Base-by-base conservation (phyloP, 495 filamentous ascomycete genomes). In the Penicillium desertorum region DNA sequence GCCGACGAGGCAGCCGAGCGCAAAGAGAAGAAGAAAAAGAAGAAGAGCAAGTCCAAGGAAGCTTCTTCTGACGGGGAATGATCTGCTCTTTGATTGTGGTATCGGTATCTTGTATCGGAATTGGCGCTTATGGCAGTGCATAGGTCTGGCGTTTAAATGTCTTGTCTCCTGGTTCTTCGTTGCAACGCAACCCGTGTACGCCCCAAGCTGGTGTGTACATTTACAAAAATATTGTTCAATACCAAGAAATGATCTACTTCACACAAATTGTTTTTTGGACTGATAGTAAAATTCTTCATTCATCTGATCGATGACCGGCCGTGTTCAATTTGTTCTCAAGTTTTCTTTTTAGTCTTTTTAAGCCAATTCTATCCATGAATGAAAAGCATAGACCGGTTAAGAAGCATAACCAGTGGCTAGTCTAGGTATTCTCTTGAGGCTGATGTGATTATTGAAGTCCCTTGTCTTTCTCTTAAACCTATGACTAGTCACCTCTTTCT, bases 21-120 rank as follows among this genome's bases (percentile, higher is more conserved):
- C 56, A 75, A 73, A 56, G 73, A 77, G 49, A 77, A 74, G 66
- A 77, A 75, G 60, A 75, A 77, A 58, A 77, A 77, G 63, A 77
- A 72, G 69, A 76, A 76, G 67, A 74, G 70, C 71, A 77, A 77
- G 71, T 71, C 70, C 52, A 73, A 74, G 65, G 67, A 70, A 22
- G 65, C 57, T 14, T 56, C 58, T 29, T 70, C 68, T 59, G 74
- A 75, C 52, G 68, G 66, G 42, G 70, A 68, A 47, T 73, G 59
- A 70, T 41, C 49, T 54, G 23, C 53, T 58, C 49, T 45, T 53
- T 46, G 51, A 44, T 52, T 65, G 62, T 53, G 49, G 42, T 60
- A 43, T 55, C 53, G 50, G 51, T 59, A 37, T 44, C 42, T 56
- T 66, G 60, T 65, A 63, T 63, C 50, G 54, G 63, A 41, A 62